Base-by-base conservation (phyloP, 2,329 filamentous ascomycete genomes). In the Aspergillus amoenus region DNA sequence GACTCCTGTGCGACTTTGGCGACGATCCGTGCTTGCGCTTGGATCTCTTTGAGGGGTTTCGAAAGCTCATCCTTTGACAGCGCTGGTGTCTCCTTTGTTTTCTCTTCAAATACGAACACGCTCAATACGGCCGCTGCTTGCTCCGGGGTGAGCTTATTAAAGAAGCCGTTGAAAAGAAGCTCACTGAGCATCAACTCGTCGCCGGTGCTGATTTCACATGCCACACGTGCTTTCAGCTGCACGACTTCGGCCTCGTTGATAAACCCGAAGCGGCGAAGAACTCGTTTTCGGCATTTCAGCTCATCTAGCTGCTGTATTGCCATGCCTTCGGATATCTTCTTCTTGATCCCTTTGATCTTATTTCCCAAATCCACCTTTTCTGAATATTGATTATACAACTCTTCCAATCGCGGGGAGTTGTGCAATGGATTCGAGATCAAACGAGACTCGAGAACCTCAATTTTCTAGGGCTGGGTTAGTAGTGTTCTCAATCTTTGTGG, bases 21-120 rank as follows among this genome's bases (percentile, higher is more conserved):
- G 59, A 99, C 88, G 51, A 90, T 86, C 60, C 90, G 83, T 9
- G 94, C 94, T 77, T 96, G 92, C 21, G 87, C 84, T 73, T 95
- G 89, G 40, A 99, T 89, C 71, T 95, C 90, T 49, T 89, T 84
- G 73, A 87, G 94, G 15, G 92, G 91, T 78, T 95, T 95, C 55
- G 86, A 84, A 32, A 97, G 82, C 60, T 96, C 90, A 65, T 97
- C 92, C 54, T 73, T 73, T 67, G 88, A 89, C 48, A 97, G 80
- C 6, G 77, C 67, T 13, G 86, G 83, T 3, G 85, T 79, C 12
- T 93, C 87, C 66, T 93, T 89, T 47, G 90, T 87, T 81, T 95
- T 96, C 78, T 99, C 94, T 70, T 99, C 95, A 65, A 97, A 97
- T 63, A 99, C 94, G 78, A 99, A 97, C 70, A 91, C 93, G 67